These are phyloP conservation scores for Aspergillus udagawae DNA, from an alignment of 2,329 filamentous ascomycete species.

Conservation along the genomic window DNA sequence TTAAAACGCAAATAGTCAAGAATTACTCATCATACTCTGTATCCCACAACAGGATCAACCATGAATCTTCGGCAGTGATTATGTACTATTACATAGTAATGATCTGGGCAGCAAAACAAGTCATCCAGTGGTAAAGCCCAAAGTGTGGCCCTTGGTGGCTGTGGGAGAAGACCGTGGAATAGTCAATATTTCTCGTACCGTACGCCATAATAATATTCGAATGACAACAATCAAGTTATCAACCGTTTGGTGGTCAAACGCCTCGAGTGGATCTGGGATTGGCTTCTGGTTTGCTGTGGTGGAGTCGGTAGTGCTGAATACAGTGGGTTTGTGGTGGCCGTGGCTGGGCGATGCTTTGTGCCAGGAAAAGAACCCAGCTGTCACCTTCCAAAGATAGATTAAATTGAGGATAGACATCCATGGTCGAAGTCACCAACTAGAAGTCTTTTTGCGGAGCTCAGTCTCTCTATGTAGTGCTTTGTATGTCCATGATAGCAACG, in stretches of 20 bases:
- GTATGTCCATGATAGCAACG: neutral
- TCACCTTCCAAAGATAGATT: constrained; percentile 8
- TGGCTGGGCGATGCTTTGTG: neutral
- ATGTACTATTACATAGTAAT: too few relatives aligned
- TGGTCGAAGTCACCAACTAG: neutral
- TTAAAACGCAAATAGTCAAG: neutral
- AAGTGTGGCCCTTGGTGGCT: constrained; percentile 9
- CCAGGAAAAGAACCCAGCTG: constrained; percentile 10
- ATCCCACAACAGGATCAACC: too few relatives aligned
- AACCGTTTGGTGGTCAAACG: neutral
- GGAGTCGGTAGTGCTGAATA: constrained; percentile 4
- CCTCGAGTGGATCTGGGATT: too few relatives aligned
- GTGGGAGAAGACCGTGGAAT: constrained; percentile 13
- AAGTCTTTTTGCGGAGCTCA: neutral
- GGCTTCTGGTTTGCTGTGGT: too few relatives aligned
- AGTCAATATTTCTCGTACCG: constrained; percentile 14
- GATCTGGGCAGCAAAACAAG: neutral
- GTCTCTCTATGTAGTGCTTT: neutral
- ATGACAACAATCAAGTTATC: neutral
- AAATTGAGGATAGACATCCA: neutral
- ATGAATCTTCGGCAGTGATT: too few relatives aligned
- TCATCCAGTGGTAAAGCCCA: constrained; percentile 17
- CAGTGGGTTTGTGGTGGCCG: neutral
- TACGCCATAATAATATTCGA: neutral
- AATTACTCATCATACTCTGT: too few relatives aligned